Evolutionary conservation across 345 rosid genomes (phyloP).

Genomic region (Salix purpurea): DNA sequence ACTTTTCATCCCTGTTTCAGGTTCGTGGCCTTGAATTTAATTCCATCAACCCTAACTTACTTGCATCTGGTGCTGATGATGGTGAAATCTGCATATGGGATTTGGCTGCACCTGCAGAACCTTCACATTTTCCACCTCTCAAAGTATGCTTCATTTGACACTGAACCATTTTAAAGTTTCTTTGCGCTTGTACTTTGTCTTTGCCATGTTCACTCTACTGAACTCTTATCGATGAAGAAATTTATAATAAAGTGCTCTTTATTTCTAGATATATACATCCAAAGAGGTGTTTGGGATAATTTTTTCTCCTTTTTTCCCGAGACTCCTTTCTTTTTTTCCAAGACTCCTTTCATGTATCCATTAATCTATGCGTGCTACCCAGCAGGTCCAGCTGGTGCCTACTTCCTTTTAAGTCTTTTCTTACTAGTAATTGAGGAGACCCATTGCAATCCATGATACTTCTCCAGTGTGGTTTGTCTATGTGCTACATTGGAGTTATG

Average conservation of each 20-base stretch:
- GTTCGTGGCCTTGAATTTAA: constrained; percentile 99
- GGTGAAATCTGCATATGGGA: constrained; percentile 98
- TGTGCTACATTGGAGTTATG: background rate
- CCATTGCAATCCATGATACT: background rate
- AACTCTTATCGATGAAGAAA: background rate
- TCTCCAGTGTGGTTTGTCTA: background rate
- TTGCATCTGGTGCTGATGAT: constrained; percentile 98
- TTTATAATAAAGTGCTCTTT: background rate
- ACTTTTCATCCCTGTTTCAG: constrained; percentile 32
- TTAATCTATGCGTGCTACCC: background rate
- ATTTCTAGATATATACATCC: background rate
- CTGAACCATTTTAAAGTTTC: background rate
- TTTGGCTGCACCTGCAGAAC: constrained; percentile 69
- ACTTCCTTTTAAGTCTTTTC: background rate
- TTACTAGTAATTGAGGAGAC: background rate
- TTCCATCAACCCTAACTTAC: constrained; percentile 60
- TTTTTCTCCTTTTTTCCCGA: background rate
- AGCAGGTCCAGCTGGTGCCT: background rate
- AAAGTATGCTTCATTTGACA: constrained; percentile 40
- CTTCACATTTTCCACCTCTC: constrained; percentile 79
- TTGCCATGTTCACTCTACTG: background rate
- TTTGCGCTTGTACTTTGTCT: background rate
- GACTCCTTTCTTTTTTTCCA: background rate
- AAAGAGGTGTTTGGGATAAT: background rate
- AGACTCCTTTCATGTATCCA: background rate